Percentiles rank a stretch among this genome's conserved stretches.
These are phyloP conservation scores for Termitomyces bulborhizus DNA, from an alignment of 768 basidiomycete genomes.

Conservation along the genomic window DNA sequence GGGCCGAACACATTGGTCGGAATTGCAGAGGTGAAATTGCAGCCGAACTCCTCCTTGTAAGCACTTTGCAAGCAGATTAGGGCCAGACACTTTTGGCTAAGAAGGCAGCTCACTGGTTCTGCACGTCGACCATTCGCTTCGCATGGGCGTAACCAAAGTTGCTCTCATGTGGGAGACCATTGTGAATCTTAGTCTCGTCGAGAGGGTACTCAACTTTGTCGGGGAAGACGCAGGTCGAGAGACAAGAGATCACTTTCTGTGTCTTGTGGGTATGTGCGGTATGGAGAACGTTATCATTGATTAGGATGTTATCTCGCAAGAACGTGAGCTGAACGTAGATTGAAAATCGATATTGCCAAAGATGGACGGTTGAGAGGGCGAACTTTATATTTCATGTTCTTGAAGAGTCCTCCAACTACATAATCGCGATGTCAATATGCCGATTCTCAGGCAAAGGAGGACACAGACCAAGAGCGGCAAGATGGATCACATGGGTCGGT, in stretches of 20 bases:
- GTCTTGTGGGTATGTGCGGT: slow-evolving; percentile 58
- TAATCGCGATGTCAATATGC: slow-evolving; percentile 2
- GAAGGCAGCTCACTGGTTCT: slow-evolving; percentile 68
- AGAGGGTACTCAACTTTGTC: slow-evolving; percentile 93
- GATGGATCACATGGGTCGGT: slow-evolving; percentile 94
- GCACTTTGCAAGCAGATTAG: slow-evolving; percentile 45
- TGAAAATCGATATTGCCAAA: background rate
- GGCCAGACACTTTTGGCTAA: background rate
- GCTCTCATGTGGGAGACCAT: slow-evolving; percentile 86
- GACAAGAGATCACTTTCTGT: slow-evolving; percentile 85
- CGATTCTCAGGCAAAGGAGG: background rate
- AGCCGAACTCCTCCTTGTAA: slow-evolving; percentile 93
- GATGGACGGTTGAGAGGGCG: slow-evolving; percentile 5
- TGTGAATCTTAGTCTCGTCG: slow-evolving; percentile 89
- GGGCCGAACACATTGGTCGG: slow-evolving; percentile 98
- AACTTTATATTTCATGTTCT: slow-evolving; percentile 93
- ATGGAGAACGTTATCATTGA: slow-evolving; percentile 92
- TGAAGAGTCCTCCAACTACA: slow-evolving; percentile 89
- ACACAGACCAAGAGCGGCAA: slow-evolving; percentile 81
- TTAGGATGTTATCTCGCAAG: slow-evolving; percentile 89
- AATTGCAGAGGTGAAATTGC: slow-evolving; percentile 94
- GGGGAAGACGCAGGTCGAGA: slow-evolving; percentile 97
- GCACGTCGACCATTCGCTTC: slow-evolving; percentile 92
- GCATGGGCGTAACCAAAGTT: slow-evolving; percentile 98
- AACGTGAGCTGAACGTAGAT: slow-evolving; percentile 63